Evolutionary conservation across 2,329 filamentous ascomycete genomes (phyloP), one percentile per base, ranked within the genome.

Genomic region (Diaporthe sp.): DNA sequence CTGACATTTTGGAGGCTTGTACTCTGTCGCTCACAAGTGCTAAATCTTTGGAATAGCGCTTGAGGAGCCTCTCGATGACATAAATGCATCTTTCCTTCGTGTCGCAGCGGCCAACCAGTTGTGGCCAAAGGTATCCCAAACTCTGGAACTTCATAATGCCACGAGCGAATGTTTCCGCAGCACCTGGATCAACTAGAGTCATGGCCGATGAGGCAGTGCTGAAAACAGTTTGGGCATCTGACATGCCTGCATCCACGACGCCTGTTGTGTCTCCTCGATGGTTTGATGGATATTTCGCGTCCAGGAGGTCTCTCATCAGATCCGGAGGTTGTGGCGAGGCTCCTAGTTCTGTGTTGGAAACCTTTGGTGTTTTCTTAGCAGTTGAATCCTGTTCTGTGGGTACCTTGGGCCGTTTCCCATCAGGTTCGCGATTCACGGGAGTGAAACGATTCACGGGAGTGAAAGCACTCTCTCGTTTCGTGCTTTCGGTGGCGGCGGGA

Each of bases 51-150:
- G 70, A 60, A 28, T 72, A 75, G 4, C 60, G 68, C 22, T 53
- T 28, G 3, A 75, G 70, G 17, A 75, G 47, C 58, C 58, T 47
- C n/a, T 67, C 49, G 6, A 73, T 53, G 5, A 31, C 20, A 8
- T 22, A 13, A 1, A 57, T 28, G 37, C 31, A 65, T 25, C 1
- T 53, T 53, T 25, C 17, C 42, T 51, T 39, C 17, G 49, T 73
- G 15, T 39, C 20, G n/a, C 44, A 60, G 10, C 9, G 28, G 3
- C 6, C 6, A 20, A 49, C 10, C 10, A 75, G 34, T 44, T 75
- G 74, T 17, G 70, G 74, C 74, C 71, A 75, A 13, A 75, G 34
- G 17, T 34, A 70, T 2, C 60, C 31, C 34, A 75, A n/a, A 20
- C 37, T 39, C 34, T 73, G 42, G 28, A 65, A 71, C 1, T 20